These are phyloP conservation scores for Trebouxiophyceae sp. DNA, from an alignment of 163 green algal species.

Conservation along the genomic window DNA sequence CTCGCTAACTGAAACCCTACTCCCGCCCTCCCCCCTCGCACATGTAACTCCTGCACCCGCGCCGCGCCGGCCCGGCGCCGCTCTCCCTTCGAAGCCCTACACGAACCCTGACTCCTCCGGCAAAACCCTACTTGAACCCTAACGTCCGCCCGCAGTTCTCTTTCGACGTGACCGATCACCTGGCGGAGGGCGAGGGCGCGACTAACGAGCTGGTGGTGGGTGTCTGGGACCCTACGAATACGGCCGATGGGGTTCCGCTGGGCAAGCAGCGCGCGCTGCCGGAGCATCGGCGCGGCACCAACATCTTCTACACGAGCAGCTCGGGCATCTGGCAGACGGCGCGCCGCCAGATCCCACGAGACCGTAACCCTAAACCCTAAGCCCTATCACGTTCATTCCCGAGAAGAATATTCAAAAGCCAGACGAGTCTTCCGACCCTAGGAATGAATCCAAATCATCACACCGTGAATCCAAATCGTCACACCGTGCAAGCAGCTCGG, in stretches of 20 bases:
- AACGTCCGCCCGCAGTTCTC: no score
- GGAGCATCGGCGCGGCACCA: neutral
- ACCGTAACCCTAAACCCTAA: no score
- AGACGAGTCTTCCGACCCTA: neutral
- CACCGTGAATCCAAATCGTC: neutral
- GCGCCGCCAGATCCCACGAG: no score
- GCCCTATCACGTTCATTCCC: neutral
- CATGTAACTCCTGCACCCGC: no score
- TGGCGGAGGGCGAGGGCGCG: neutral
- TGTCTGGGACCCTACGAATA: constrained; percentile 17
- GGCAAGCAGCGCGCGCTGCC: constrained; percentile 14
- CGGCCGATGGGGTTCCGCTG: constrained; percentile 1
- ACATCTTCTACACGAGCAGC: constrained; percentile 16
- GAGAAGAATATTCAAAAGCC: neutral
- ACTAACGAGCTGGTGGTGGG: constrained; percentile 12
- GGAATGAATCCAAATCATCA: neutral
- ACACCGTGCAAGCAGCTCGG: neutral
- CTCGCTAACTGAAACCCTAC: no score
- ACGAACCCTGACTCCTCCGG: no score
- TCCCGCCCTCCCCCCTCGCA: no score
- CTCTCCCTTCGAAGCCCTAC: no score
- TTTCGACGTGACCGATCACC: constrained; percentile 14
- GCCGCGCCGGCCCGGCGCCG: no score
- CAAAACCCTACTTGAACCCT: no score
- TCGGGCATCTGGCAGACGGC: constrained; percentile 24